Evolutionary conservation across 2,329 filamentous ascomycete genomes (phyloP).

Genomic region (Acrocalymma vagum): DNA sequence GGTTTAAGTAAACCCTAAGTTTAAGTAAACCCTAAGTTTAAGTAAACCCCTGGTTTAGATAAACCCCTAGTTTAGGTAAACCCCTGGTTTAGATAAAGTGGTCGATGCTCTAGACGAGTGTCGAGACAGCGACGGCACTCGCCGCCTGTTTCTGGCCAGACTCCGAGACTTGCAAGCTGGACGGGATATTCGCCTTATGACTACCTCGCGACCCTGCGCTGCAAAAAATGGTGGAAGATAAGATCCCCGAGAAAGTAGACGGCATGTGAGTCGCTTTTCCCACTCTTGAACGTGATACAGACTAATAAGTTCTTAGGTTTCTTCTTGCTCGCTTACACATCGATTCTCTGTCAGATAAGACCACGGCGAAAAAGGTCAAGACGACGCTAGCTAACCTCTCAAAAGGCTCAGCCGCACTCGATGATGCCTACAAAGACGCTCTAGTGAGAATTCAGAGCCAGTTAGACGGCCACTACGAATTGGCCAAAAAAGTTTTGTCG

Average conservation of each 20-base stretch:
- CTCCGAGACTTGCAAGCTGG: slow-evolving; percentile 15
- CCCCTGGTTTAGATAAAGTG: no score
- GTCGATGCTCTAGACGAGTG: slow-evolving; percentile 45
- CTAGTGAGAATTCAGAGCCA: slow-evolving; percentile 51
- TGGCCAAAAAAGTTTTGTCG: slow-evolving; percentile 45
- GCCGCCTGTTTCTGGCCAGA: slow-evolving; percentile 18
- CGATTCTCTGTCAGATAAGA: slow-evolving; percentile 16
- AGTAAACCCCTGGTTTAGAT: no score
- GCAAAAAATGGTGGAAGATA: slow-evolving; percentile 20
- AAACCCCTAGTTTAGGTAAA: no score
- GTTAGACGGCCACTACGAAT: slow-evolving; percentile 26
- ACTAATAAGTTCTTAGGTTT: slow-evolving; percentile 16
- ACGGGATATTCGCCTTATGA: slow-evolving; percentile 15
- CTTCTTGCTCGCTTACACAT: slow-evolving; percentile 20
- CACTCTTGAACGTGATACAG: background rate
- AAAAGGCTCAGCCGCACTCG: slow-evolving; percentile 6
- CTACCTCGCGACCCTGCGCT: slow-evolving; percentile 18
- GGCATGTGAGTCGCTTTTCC: slow-evolving; percentile 24
- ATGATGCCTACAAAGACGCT: slow-evolving; percentile 16
- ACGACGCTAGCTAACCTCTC: slow-evolving; percentile 9
- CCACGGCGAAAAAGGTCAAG: slow-evolving; percentile 7
- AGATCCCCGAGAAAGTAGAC: slow-evolving; percentile 25
- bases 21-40: no score
- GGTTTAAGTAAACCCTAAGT: no score
- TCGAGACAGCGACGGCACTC: slow-evolving; percentile 20